These are phyloP conservation scores for Alternaria metachromatica DNA, from an alignment of 2,329 filamentous ascomycete genomes.

Conservation along the genomic window DNA sequence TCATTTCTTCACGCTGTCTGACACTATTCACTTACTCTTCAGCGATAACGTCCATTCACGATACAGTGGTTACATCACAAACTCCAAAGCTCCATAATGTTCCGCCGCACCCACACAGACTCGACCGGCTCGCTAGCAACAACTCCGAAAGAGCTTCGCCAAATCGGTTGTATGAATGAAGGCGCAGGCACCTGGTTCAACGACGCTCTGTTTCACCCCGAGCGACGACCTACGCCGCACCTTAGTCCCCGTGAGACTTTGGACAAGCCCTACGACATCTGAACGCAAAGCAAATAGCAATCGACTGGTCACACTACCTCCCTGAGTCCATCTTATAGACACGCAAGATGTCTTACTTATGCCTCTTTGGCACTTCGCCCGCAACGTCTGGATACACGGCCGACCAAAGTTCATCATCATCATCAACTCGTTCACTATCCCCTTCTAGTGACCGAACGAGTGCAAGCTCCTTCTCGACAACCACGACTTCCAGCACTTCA, in stretches of 20 bases:
- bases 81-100: neutral
- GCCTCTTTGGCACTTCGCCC: neutral
- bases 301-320: neutral
- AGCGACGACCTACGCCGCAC: neutral
- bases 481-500: neutral
- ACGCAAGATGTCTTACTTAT: neutral
- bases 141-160: neutral
- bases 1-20: neutral
- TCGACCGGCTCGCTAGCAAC: neutral
- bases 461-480: neutral
- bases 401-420: neutral
- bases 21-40: neutral
- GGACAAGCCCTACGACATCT: neutral
- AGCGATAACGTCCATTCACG: neutral
- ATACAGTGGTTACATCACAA: neutral
- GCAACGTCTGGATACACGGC: neutral
- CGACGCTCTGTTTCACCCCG: neutral
- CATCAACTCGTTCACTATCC: neutral
- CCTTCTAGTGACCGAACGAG: neutral
- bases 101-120: neutral
- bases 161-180: neutral
- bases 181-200: neutral
- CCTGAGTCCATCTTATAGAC: neutral
- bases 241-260: neutral
- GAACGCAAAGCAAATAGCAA: neutral